These are phyloP conservation scores for Saraca asoca DNA, from an alignment of 331 rosid genomes.

Conservation along the genomic window DNA sequence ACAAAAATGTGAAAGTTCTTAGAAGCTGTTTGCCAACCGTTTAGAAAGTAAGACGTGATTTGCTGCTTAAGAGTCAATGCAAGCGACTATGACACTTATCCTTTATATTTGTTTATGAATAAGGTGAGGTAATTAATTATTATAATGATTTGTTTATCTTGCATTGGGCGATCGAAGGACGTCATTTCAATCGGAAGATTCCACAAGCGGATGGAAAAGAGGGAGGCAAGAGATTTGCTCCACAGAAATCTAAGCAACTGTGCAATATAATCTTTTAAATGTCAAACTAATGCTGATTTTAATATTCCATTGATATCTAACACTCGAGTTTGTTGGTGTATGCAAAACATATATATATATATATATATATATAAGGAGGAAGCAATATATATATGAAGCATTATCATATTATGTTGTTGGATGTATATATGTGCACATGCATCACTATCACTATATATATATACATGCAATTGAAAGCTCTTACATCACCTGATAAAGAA, in stretches of 20 bases:
- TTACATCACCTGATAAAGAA: too few species aligned
- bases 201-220: background rate
- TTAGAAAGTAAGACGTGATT: constrained; percentile 34
- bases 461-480: too few species aligned
- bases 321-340: too few species aligned
- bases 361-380: too few species aligned
- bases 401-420: too few species aligned
- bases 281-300: background rate
- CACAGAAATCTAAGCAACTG: background rate
- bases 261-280: background rate
- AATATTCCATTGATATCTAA: too few species aligned
- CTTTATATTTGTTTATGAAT: constrained; percentile 9
- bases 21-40: constrained; percentile 47
- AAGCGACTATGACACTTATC: constrained; percentile 20
- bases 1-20: background rate
- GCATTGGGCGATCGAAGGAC: constrained; percentile 3
- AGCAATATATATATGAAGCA: too few species aligned
- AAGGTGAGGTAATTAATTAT: background rate
- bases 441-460: too few species aligned
- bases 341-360: too few species aligned
- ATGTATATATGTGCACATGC: too few species aligned
- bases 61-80: constrained; percentile 40
- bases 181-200: constrained; percentile 7
- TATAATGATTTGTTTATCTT: background rate
- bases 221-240: background rate